Conservation (phyloP, 169 alveolate species). For the Plasmodium cynomolgi region DNA sequence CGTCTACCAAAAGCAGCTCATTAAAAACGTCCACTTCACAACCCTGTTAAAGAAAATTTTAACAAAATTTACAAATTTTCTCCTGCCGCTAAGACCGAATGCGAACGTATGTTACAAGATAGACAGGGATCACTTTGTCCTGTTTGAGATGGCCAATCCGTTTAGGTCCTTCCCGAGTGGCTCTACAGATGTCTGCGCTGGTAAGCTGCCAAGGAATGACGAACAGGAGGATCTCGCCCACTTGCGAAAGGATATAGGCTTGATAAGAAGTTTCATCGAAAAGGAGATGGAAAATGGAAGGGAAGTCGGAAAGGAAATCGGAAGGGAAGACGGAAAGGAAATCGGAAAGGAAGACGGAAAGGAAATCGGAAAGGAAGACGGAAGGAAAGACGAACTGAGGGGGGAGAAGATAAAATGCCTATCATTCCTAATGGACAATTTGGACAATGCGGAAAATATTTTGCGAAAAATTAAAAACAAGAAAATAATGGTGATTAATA, state of each 20-base stretch:
- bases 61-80: constrained; percentile 6
- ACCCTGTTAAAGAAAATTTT: constrained; percentile 10
- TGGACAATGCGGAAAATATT: constrained; percentile 36
- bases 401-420: neutral
- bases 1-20: constrained; percentile 14
- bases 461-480: neutral
- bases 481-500: constrained; percentile 43
- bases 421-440: constrained; percentile 1
- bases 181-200: neutral
- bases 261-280: neutral
- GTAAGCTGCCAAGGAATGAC: neutral
- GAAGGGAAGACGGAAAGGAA: neutral
- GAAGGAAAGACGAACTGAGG: neutral
- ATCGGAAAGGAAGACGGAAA: neutral
- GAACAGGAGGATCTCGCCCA: neutral
- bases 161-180: neutral
- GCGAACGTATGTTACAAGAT: constrained; percentile 45
- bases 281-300: neutral
- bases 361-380: neutral
- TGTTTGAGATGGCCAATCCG: constrained; percentile 29
- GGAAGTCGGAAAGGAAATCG: neutral
- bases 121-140: constrained; percentile 8
- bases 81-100: constrained; percentile 30
- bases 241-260: neutral
- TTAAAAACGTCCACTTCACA: constrained; percentile 25